Base-by-base conservation (phyloP, 1,284 basidiomycete genomes). In the Chalciporus piperatoides region DNA sequence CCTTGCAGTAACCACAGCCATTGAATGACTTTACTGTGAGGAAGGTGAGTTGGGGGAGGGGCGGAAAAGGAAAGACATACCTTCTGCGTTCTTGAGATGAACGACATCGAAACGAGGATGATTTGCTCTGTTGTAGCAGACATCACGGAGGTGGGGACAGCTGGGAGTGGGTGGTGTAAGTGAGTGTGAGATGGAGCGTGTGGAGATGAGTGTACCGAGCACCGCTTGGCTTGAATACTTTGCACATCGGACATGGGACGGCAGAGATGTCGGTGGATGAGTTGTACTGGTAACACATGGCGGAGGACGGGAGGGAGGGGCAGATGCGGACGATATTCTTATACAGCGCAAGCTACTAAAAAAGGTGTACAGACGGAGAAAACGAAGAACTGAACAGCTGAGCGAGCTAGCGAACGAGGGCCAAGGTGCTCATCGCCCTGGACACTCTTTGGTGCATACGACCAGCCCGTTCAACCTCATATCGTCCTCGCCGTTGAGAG, bases 1-100 rank as follows among this genome's bases (percentile, higher is more conserved):
- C 88, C 80, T 89, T 90, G 82, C 87, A 90, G 68, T 79, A 90
- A 15, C 87, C 88, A 67, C 87, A 91, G 36, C 87, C 87, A 59
- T 86, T 90, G 73, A 90, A 90, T 30, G 79, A 80, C 63, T 83
- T 80, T 54, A 90, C 86, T 90, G 67, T 48, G 53, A 36, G 52
- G 47, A 19, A 57, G 38, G 46, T 45, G 49, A 52, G 51, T 50
- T 32, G 17, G 15, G 15, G 5, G 19, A 23, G 17, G 25, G 28
- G 57, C 43, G 60, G 53, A 56, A 37, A 43, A 42, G 44, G 47
- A 41, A 21, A 48, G 52, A 67, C 73, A 58, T 59, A 89, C 86
- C 87, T 78, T 91, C 88, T 28, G 88, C 86, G 62, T 90, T 91
- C 74, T 80, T 87, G 60, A 90, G 74, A 65, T 78, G 86, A 33